Evolutionary conservation across 176 grass and related monocot species (phyloP).

Genomic region (Cenchrus purpureus): DNA sequence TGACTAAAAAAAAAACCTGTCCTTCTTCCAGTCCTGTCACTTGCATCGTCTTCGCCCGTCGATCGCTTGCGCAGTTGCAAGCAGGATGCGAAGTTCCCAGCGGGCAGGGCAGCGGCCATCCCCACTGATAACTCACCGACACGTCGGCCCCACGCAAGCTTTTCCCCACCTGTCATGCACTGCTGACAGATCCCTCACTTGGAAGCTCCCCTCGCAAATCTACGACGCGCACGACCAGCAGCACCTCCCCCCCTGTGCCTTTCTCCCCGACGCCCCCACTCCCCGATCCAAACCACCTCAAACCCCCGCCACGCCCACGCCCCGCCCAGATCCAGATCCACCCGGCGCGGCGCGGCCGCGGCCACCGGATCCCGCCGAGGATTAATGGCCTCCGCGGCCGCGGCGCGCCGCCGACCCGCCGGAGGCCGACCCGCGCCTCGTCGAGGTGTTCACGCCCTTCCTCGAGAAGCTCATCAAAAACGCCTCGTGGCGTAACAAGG

Average conservation of each 20-base stretch:
- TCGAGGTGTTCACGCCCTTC: slow-evolving; percentile 71
- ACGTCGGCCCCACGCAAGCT: background rate
- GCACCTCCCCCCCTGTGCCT: slow-evolving; percentile 19
- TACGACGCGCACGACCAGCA: slow-evolving; percentile 42
- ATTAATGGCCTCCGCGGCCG: slow-evolving; percentile 53
- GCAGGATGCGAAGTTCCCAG: background rate
- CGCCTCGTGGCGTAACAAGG: slow-evolving; percentile 94
- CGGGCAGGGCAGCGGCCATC: background rate
- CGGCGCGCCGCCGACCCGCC: slow-evolving; percentile 45
- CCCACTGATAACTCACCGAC: background rate
- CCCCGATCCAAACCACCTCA: slow-evolving; percentile 62
- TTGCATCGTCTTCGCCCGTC: slow-evolving; percentile 26
- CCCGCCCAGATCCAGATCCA: slow-evolving; percentile 69
- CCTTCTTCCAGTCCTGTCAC: slow-evolving; percentile 14
- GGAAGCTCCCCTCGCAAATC: slow-evolving; percentile 33
- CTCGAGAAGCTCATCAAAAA: slow-evolving; percentile 97
- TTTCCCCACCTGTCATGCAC: slow-evolving; percentile 34
- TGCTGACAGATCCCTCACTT: background rate
- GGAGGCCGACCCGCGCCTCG: slow-evolving; percentile 76
- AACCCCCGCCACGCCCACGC: slow-evolving; percentile 22
- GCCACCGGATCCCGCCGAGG: slow-evolving; percentile 40
- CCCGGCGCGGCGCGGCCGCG: slow-evolving; percentile 56
- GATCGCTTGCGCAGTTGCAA: background rate
- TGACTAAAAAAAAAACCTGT: background rate
- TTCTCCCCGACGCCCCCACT: slow-evolving; percentile 18